A percentile compares a stretch with the other conserved stretches of the same genome.
phyloP scores from a whole-genome alignment of 345 rosid species.

The Eutrema yunnanense region DNA sequence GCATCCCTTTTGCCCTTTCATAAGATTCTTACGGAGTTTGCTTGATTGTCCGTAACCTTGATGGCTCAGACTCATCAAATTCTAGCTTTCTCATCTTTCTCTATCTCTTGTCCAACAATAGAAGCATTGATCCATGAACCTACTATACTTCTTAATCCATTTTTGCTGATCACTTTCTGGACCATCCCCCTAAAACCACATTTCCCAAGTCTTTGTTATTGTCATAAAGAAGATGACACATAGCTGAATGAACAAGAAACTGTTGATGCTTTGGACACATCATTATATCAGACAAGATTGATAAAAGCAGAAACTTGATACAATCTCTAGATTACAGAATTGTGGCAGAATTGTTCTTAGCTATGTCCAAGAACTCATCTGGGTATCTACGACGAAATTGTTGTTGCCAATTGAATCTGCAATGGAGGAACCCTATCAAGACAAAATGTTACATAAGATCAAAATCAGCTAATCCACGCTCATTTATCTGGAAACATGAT shows the following conservation, averaged over 20 bases:
- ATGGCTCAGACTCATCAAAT: too few species aligned
- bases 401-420: constrained; percentile 85
- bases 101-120: too few species aligned
- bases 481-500: too few species aligned
- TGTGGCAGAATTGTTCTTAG: constrained; percentile 36
- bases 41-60: too few species aligned
- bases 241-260: neutral
- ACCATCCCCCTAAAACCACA: too few species aligned
- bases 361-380: constrained; percentile 86
- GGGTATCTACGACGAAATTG: constrained; percentile 83
- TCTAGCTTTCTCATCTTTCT: too few species aligned
- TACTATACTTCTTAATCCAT: too few species aligned
- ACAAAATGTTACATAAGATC: neutral
- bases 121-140: too few species aligned
- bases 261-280: neutral
- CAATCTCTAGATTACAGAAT: neutral
- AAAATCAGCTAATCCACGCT: neutral
- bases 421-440: neutral
- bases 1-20: too few species aligned
- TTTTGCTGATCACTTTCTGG: too few species aligned
- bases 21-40: too few species aligned
- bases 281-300: neutral
- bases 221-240: neutral
- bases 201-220: neutral
- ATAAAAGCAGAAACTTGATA: neutral